Conservation (phyloP, 2,329 filamentous ascomycete genomes). For the Rachicladosporium sp. region DNA sequence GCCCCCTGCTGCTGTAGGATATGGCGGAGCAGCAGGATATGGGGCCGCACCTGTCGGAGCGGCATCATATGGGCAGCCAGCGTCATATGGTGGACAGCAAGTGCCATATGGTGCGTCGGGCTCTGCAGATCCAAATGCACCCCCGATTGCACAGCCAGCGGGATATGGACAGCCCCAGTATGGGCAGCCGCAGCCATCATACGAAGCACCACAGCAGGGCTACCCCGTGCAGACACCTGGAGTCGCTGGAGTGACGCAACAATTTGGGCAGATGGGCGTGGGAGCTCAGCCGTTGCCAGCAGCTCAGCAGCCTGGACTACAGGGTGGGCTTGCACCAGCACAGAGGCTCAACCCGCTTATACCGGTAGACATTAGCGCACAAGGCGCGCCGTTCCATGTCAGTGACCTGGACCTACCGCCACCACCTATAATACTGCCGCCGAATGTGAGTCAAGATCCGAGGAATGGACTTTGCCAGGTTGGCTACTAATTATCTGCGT, state of each 20-base stretch:
- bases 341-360: constrained; percentile 73
- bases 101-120: constrained; percentile 16
- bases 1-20: constrained; percentile 14
- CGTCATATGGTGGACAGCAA: constrained; percentile 21
- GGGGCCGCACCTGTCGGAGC: constrained; percentile 31
- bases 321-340: constrained; percentile 36
- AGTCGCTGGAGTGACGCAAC: constrained; percentile 58
- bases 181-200: constrained; percentile 35
- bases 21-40: constrained; percentile 17
- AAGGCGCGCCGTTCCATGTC: constrained; percentile 88
- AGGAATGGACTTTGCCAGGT: constrained; percentile 27
- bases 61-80: constrained; percentile 12
- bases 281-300: constrained; percentile 35
- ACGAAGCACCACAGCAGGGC: constrained; percentile 55
- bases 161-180: constrained; percentile 17
- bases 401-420: constrained; percentile 84
- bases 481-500: neutral
- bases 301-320: constrained; percentile 11
- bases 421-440: constrained; percentile 78
- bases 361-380: constrained; percentile 62
- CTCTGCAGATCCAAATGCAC: constrained; percentile 4
- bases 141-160: neutral
- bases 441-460: constrained; percentile 51
- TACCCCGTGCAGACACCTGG: constrained; percentile 37
- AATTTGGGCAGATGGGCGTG: constrained; percentile 69